A percentile compares a stretch with the other conserved stretches of the same genome.
Evolutionary conservation across 2,329 filamentous ascomycete species (phyloP).

Genomic region (Mollisiaceae sp.): DNA sequence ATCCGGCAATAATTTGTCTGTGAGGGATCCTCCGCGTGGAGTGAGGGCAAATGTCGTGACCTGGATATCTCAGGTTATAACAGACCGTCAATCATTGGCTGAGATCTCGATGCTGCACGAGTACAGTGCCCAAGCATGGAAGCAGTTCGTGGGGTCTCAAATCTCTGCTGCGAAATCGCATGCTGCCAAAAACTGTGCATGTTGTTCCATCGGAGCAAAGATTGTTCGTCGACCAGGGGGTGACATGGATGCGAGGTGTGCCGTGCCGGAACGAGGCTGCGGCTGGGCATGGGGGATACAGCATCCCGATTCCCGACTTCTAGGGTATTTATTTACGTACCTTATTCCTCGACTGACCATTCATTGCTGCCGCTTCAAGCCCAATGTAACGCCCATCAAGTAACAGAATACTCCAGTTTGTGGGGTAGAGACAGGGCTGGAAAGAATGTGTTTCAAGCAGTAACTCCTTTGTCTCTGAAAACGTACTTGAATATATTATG

Average conservation of each 20-base stretch:
- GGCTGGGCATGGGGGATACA: constrained; percentile 20
- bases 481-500: too few species aligned
- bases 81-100: not conserved
- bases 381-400: constrained; percentile 19
- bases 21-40: constrained; percentile 13
- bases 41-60: constrained; percentile 18
- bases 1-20: not conserved
- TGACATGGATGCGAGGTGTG: constrained; percentile 16
- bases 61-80: not conserved
- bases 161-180: constrained; percentile 18
- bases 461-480: not conserved
- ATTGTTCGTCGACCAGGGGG: constrained; percentile 8
- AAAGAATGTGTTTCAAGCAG: constrained; percentile 22
- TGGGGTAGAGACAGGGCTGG: constrained; percentile 29
- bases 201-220: constrained; percentile 15
- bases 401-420: constrained; percentile 27
- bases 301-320: not conserved
- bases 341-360: constrained; percentile 16
- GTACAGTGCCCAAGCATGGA: not conserved
- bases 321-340: constrained; percentile 22
- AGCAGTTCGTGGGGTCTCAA: not conserved
- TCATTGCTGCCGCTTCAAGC: constrained; percentile 4
- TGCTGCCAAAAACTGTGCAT: not conserved
- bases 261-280: constrained; percentile 17
- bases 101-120: too few species aligned